Conservation (phyloP, 1,284 basidiomycete species). For the Nidula niveotomentosa region DNA sequence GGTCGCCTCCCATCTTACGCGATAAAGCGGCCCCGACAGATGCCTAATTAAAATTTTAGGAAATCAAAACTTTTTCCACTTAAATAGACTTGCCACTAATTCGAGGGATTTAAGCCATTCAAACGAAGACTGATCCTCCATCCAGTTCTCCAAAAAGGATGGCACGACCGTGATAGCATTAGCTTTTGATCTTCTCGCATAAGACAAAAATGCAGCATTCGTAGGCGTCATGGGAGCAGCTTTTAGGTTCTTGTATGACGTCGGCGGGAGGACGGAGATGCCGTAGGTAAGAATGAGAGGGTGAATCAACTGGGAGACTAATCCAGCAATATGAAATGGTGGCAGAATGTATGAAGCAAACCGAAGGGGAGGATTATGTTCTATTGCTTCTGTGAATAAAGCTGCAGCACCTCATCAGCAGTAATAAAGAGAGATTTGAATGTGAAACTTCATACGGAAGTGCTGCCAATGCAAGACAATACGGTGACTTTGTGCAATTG, state of each 20-base stretch:
- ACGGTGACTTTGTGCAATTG: slow-evolving; percentile 16
- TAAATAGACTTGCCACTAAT: slow-evolving; percentile 22
- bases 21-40: slow-evolving; percentile 27
- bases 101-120: slow-evolving; percentile 24
- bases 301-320: background rate
- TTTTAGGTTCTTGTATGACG: slow-evolving; percentile 14
- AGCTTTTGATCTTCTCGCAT: slow-evolving; percentile 11
- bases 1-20: slow-evolving; percentile 20
- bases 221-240: slow-evolving; percentile 24
- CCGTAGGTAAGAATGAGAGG: background rate
- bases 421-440: background rate
- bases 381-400: background rate
- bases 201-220: slow-evolving; percentile 24
- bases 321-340: background rate
- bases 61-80: background rate
- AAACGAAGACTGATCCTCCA: slow-evolving; percentile 20
- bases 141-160: slow-evolving; percentile 33
- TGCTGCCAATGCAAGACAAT: slow-evolving; percentile 15
- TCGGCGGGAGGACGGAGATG: slow-evolving; percentile 26
- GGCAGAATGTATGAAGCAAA: background rate
- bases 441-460: background rate
- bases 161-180: slow-evolving; percentile 30
- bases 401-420: background rate
- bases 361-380: background rate
- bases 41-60: slow-evolving; percentile 10